These are phyloP conservation scores for Dryas integrifolia DNA, from an alignment of 331 rosid species.

Conservation along the genomic window DNA sequence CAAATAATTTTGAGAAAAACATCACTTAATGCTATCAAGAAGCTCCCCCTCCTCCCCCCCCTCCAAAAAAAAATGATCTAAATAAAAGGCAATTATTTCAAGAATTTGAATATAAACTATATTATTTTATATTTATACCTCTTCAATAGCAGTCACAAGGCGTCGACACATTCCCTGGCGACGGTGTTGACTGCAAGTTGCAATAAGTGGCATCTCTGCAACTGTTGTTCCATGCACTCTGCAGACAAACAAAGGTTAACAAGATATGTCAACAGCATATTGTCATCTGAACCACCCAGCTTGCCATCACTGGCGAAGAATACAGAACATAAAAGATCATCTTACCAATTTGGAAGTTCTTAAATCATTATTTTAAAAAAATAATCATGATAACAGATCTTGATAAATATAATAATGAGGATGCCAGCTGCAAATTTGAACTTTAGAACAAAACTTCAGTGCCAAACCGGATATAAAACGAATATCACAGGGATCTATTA, in stretches of 20 bases:
- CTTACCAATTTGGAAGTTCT: neutral
- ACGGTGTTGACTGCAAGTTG: constrained; percentile 85
- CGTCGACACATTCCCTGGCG: constrained; percentile 97
- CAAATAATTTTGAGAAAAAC: neutral
- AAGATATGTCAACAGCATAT: constrained; percentile 10
- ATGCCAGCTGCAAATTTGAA: neutral
- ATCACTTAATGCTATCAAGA: neutral
- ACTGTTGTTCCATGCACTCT: constrained; percentile 86
- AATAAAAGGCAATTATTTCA: neutral
- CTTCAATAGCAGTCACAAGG: constrained; percentile 74
- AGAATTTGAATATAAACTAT: neutral
- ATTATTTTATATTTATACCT: constrained; percentile 47
- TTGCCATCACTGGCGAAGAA: neutral
- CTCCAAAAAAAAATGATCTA: neutral
- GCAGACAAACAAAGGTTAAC: constrained; percentile 28
- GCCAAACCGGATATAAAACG: neutral
- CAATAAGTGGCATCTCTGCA: constrained; percentile 98
- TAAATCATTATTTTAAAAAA: neutral
- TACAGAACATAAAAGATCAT: neutral
- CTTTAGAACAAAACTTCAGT: too few species aligned
- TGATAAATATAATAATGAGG: neutral
- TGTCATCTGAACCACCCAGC: neutral
- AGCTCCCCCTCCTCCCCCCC: too few species aligned
- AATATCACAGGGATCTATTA: neutral
- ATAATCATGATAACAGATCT: too few species aligned